Conservation (phyloP, 345 rosid species). For the Eucalyptus cladocalyx region DNA sequence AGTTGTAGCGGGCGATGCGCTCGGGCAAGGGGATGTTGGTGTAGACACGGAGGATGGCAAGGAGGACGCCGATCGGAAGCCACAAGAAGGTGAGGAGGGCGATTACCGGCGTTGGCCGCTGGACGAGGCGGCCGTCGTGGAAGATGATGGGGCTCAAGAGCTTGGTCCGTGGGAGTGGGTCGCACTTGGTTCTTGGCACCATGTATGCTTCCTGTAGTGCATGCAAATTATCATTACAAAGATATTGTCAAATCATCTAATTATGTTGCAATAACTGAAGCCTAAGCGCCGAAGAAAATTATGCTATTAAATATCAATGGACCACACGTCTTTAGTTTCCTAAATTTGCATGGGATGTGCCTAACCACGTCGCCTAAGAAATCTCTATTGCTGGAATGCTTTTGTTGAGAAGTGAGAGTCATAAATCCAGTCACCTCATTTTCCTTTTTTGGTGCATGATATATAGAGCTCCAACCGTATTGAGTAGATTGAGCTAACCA, state of each 20-base stretch:
- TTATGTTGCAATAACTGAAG: background rate
- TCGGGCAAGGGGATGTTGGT: conserved; percentile 58
- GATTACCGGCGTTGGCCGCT: conserved; percentile 52
- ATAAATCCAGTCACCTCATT: background rate
- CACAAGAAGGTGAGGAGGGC: conserved; percentile 61
- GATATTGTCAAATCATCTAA: background rate
- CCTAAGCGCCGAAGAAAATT: background rate
- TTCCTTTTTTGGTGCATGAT: background rate
- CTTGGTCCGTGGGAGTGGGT: conserved; percentile 65
- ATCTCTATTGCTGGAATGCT: background rate
- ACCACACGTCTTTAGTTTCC: background rate
- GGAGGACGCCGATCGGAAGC: conserved; percentile 52
- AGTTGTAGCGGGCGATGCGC: conserved; percentile 44
- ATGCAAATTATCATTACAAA: background rate
- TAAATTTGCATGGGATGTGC: background rate
- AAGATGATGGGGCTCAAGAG: conserved; percentile 58
- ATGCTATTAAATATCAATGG: background rate
- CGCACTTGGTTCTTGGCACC: conserved; percentile 55
- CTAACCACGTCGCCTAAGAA: background rate
- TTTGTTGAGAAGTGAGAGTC: background rate
- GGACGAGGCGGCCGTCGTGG: conserved; percentile 66
- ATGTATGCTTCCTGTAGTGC: conserved; percentile 51
- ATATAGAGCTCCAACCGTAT: background rate
- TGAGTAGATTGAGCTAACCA: background rate
- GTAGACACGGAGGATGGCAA: conserved; percentile 49